Evolutionary conservation across 2,329 filamentous ascomycete species (phyloP), one percentile per base, ranked within the genome.

Genomic region (Leptographium radiaticola): DNA sequence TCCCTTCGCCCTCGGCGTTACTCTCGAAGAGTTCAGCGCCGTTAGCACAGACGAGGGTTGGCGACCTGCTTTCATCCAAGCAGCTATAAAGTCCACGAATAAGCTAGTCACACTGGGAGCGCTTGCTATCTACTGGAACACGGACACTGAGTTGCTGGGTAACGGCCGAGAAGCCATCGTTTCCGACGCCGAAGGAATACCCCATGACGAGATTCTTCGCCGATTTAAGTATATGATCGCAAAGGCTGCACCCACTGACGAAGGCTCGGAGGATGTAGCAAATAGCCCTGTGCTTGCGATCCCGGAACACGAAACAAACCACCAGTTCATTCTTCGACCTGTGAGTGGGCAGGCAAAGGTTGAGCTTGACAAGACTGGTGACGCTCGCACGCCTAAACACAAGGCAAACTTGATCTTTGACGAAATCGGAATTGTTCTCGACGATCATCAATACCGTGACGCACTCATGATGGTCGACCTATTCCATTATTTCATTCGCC

Each of bases 41-140:
- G 83, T 97, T 64, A 97, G 90, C 68, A 98, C 93, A 6, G 88
- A 98, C 67, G 85, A 86, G 47, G 80, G 95, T 62, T 99, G 94
- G 94, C 85, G 86, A 58, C 91, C 93, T 1, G 94, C 89, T 33
- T 98, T 96, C 66, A 94, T 98, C 62, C 89, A 96, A 67, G 87
- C 91, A 60, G 86, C 87, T 1, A 82, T 82, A 48, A 76, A 78
- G 33, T 86, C 85, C 13, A 96, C 90, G 25, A 88, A 98, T 72
- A 99, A 99, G 70, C 76, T 98, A 47, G 93, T 90, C 7, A 94
- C 86, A 3, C 76, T 99, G 16, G 89, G 88, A 36, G 89, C 90
- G 6, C 71, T 99, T 51, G 89, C 93, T 3, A 79, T 97, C 11
- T 99, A 99, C 69, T 99, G 94, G 93, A 94, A 98, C 67, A 98